Conservation (phyloP, 768 basidiomycete genomes). For the Leucocoprinus leucothites region DNA sequence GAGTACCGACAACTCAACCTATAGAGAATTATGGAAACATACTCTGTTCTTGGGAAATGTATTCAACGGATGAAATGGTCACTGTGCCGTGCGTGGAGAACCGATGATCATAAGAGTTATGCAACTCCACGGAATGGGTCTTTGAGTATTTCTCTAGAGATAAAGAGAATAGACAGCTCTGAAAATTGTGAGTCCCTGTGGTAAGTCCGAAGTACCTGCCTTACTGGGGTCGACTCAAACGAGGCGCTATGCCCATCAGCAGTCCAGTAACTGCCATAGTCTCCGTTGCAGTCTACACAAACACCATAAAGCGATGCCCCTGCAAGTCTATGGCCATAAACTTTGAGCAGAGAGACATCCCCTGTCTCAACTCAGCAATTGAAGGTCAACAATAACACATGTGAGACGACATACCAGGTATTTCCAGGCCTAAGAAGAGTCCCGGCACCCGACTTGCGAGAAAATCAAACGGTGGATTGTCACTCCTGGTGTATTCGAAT, state of each 20-base stretch:
- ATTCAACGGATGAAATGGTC: constrained; percentile 1
- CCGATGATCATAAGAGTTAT: constrained; percentile 1
- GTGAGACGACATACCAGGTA: neutral
- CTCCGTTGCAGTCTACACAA: neutral
- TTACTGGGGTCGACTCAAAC: neutral
- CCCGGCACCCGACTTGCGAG: neutral
- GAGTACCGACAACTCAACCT: no score
- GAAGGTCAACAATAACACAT: neutral
- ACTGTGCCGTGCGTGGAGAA: neutral
- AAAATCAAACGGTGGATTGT: neutral
- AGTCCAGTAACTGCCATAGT: neutral
- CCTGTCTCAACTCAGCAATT: neutral
- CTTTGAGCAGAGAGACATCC: neutral
- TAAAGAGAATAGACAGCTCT: constrained; percentile 8
- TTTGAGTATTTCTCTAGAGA: neutral
- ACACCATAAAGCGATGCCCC: constrained; percentile 7
- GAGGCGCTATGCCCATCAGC: constrained; percentile 1
- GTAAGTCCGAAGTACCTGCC: neutral
- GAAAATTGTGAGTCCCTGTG: neutral
- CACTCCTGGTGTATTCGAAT: neutral
- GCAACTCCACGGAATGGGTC: neutral
- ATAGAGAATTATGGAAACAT: no score
- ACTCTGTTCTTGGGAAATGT: neutral
- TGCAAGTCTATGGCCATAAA: constrained; percentile 1
- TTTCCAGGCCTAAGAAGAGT: neutral